Conservation (phyloP, 1,284 basidiomycete species). For the Sporisorium sorghi region DNA sequence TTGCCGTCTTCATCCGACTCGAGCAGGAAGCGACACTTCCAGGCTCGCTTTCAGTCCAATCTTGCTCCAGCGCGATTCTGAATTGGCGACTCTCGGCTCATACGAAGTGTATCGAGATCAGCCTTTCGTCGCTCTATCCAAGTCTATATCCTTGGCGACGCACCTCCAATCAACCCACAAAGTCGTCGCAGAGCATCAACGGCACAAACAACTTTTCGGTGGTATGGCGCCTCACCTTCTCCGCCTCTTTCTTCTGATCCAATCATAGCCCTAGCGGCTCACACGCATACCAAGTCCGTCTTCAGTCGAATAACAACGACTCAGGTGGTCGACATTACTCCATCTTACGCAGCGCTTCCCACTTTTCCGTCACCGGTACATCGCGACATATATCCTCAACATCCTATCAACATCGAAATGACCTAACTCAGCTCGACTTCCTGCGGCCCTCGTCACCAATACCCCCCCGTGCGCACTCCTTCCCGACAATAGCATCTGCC, state of each 20-base stretch:
- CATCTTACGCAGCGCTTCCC: not conserved
- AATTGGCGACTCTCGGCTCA: no score
- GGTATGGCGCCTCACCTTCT: not conserved
- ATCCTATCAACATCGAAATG: slow-evolving; percentile 3
- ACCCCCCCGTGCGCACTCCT: not conserved
- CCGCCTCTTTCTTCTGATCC: not conserved
- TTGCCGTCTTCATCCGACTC: not conserved
- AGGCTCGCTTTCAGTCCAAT: not conserved
- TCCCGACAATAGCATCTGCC: not conserved
- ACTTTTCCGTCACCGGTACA: not conserved
- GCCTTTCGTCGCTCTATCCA: not conserved
- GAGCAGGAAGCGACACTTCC: not conserved
- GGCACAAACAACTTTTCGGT: not conserved
- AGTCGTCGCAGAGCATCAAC: slow-evolving; percentile 3
- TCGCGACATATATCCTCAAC: not conserved
- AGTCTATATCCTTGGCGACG: not conserved
- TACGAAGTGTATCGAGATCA: not conserved
- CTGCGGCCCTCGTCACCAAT: not conserved
- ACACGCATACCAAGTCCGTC: not conserved
- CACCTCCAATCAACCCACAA: not conserved
- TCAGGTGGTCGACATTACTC: not conserved
- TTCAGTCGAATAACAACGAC: not conserved
- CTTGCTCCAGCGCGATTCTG: no score
- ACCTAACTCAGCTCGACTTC: slow-evolving; percentile 6
- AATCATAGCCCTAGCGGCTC: not conserved